Evolutionary conservation across 305 asterid species (phyloP).

Genomic region (Fraxinus velutina): DNA sequence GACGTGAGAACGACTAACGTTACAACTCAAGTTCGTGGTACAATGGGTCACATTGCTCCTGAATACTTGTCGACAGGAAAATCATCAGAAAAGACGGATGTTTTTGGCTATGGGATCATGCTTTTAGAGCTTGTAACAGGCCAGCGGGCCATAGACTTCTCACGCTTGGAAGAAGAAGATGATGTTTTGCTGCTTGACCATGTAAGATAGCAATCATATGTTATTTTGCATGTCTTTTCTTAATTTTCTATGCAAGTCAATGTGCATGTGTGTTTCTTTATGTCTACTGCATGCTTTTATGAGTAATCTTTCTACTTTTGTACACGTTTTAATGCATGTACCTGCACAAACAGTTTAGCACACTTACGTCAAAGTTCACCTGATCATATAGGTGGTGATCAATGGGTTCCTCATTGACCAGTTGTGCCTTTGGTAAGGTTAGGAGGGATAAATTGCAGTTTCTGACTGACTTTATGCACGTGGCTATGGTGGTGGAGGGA

Average conservation of each 20-base stretch:
- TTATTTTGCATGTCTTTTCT: not conserved
- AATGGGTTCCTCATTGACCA: not conserved
- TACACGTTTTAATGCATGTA: not conserved
- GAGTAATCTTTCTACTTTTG: not conserved
- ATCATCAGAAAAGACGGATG: slow-evolving; percentile 78
- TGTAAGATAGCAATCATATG: slow-evolving; percentile 38
- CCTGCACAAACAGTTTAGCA: not conserved
- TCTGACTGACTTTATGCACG: not conserved
- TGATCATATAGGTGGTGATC: not conserved
- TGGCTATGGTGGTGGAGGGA: not conserved
- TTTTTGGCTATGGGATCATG: slow-evolving; percentile 80
- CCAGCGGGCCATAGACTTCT: slow-evolving; percentile 85
- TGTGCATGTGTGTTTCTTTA: not conserved
- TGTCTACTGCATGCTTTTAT: not conserved
- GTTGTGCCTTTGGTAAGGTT: not conserved
- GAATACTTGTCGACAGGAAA: slow-evolving; percentile 82
- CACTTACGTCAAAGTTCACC: not conserved
- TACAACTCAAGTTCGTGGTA: slow-evolving; percentile 87
- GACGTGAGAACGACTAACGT: slow-evolving; percentile 74
- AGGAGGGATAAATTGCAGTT: not conserved
- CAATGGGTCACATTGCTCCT: slow-evolving; percentile 93
- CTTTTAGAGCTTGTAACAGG: slow-evolving; percentile 84
- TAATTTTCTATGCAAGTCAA: not conserved
- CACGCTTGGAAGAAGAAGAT: slow-evolving; percentile 88
- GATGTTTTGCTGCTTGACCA: slow-evolving; percentile 84